Conservation (phyloP, 768 basidiomycete species). For the Mycena chlorophos region DNA sequence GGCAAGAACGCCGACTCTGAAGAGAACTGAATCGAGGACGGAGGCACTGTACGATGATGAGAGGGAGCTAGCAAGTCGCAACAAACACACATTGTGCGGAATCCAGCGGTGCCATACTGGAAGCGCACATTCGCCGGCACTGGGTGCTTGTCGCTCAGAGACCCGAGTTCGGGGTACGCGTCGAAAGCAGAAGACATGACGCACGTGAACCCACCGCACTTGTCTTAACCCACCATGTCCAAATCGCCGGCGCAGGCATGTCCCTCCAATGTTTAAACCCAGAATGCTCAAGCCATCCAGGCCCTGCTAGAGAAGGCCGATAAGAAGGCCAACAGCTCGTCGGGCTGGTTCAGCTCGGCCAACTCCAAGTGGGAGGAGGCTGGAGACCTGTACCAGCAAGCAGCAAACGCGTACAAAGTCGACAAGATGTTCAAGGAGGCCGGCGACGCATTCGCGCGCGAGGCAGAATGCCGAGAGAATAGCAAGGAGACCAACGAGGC, state of each 20-base stretch:
- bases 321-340: conserved; percentile 84
- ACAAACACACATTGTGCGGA: conserved; percentile 77
- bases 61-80: conserved; percentile 14
- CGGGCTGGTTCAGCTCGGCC: conserved; percentile 86
- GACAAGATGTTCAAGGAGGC: conserved; percentile 91
- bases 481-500: conserved; percentile 89
- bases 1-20: conserved; percentile 89
- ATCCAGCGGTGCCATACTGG: conserved; percentile 93
- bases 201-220: not conserved
- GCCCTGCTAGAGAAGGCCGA: conserved; percentile 82
- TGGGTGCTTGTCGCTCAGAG: conserved; percentile 60
- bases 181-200: conserved; percentile 41
- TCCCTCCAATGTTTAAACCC: not conserved
- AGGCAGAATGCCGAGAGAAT: conserved; percentile 91
- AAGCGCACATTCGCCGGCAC: conserved; percentile 71
- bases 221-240: conserved; percentile 30
- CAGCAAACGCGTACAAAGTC: conserved; percentile 89
- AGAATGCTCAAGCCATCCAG: not conserved
- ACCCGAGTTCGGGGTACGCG: conserved; percentile 40
- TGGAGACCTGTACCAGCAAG: conserved; percentile 92
- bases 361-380: conserved; percentile 91
- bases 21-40: conserved; percentile 86
- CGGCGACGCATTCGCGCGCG: conserved; percentile 88
- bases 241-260: conserved; percentile 74
- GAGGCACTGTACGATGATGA: conserved; percentile 48